Percentiles rank a stretch among this genome's conserved stretches.
phyloP scores from a whole-genome alignment of 495 filamentous ascomycete genomes.

The Penicillium tannophilum region DNA sequence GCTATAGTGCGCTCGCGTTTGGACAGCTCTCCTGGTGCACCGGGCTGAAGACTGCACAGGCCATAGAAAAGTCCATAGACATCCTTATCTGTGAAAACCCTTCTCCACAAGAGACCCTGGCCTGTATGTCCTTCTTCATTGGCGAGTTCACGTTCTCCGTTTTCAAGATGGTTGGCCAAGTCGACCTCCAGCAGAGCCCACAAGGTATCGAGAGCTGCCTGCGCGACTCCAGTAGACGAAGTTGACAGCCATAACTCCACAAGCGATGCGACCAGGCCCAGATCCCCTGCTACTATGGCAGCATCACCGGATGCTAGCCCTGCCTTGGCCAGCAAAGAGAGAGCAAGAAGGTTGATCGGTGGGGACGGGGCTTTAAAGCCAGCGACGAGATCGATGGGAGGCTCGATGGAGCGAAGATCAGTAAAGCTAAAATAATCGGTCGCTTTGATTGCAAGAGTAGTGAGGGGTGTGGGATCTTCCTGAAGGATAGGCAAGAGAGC shows the following conservation, averaged over 20 bases:
- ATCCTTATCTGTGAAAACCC: conserved; percentile 66
- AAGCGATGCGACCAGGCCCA: conserved; percentile 60
- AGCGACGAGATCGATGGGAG: conserved; percentile 49
- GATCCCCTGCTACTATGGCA: conserved; percentile 67
- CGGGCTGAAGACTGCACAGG: conserved; percentile 55
- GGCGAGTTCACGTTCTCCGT: conserved; percentile 43
- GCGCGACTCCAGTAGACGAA: conserved; percentile 70
- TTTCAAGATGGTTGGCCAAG: conserved; percentile 43
- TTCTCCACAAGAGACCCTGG: conserved; percentile 73
- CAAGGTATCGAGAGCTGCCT: conserved; percentile 66
- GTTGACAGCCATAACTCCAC: conserved; percentile 73
- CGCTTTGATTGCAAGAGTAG: conserved; percentile 44
- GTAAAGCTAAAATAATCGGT: conserved; percentile 44
- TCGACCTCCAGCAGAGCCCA: conserved; percentile 72
- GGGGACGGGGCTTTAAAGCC: conserved; percentile 61
- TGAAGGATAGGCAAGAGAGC: conserved; percentile 49
- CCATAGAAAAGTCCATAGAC: conserved; percentile 67
- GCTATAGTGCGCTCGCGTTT: conserved; percentile 71
- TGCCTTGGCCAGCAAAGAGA: conserved; percentile 75
- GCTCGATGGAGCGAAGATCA: conserved; percentile 46
- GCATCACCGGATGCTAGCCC: conserved; percentile 59
- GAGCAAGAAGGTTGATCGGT: conserved; percentile 69
- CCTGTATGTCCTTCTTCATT: conserved; percentile 47
- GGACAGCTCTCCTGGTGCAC: conserved; percentile 44
- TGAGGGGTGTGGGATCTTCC: conserved; percentile 54